Conservation (phyloP, 352 stramenopile genomes). For the Pythium phragmiticola region DNA sequence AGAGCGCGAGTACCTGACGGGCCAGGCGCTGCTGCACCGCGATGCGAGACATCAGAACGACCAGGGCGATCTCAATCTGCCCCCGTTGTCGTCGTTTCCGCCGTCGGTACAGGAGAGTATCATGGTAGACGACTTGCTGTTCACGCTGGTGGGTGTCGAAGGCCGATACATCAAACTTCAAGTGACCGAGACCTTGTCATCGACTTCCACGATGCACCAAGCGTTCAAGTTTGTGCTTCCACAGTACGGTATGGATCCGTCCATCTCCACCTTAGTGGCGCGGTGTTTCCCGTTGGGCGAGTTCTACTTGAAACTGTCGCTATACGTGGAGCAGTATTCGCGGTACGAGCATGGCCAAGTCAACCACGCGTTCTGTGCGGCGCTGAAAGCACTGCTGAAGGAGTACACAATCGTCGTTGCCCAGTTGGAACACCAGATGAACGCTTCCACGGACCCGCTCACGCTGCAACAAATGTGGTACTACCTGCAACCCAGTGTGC, state of each 20-base stretch:
- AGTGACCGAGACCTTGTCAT: slow-evolving; percentile 36
- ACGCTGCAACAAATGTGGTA: slow-evolving; percentile 93
- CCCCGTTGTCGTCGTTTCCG: slow-evolving; percentile 71
- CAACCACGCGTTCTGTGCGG: slow-evolving; percentile 92
- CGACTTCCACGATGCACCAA: slow-evolving; percentile 17
- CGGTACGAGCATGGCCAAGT: slow-evolving; percentile 93
- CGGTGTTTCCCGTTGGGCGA: slow-evolving; percentile 72
- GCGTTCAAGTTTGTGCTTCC: slow-evolving; percentile 64
- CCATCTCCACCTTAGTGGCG: slow-evolving; percentile 63
- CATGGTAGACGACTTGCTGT: slow-evolving; percentile 84
- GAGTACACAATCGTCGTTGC: slow-evolving; percentile 93
- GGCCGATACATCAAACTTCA: slow-evolving; percentile 80
- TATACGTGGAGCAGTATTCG: slow-evolving; percentile 82
- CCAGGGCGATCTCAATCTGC: slow-evolving; percentile 44
- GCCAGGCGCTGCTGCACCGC: slow-evolving; percentile 54
- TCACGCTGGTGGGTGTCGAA: slow-evolving; percentile 76
- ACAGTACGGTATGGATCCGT: slow-evolving; percentile 80
- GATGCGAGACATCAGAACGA: slow-evolving; percentile 42
- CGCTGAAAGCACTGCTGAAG: slow-evolving; percentile 88
- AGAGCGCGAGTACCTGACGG: slow-evolving; percentile 76
- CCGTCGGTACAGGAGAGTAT: slow-evolving; percentile 77
- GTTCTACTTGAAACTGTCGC: slow-evolving; percentile 70
- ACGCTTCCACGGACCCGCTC: slow-evolving; percentile 38
- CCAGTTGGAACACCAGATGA: slow-evolving; percentile 87
- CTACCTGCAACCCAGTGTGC: slow-evolving; percentile 88